Percentiles rank a stretch among this genome's conserved stretches.
Evolutionary conservation across 805 yeast species (phyloP).

Genomic region (Starmerella vitae): DNA sequence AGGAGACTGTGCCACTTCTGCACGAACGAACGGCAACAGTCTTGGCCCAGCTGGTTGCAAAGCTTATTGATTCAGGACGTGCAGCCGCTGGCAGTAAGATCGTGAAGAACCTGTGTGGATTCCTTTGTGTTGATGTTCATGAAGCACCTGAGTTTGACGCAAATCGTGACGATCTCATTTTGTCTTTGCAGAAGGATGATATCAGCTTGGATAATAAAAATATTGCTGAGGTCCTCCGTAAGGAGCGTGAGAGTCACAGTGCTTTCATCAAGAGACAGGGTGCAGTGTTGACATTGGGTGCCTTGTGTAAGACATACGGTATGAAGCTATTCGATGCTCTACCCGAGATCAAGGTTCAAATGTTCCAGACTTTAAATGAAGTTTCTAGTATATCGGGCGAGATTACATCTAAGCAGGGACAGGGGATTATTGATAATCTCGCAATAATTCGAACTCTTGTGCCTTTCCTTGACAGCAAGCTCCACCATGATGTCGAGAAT

Average conservation of each 20-base stretch:
- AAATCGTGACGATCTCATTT: slow-evolving; percentile 43
- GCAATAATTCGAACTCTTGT: slow-evolving; percentile 67
- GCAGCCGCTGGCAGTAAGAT: slow-evolving; percentile 75
- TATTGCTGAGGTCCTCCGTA: slow-evolving; percentile 35
- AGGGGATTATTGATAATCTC: slow-evolving; percentile 68
- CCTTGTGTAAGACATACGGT: slow-evolving; percentile 41
- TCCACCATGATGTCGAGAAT: slow-evolving; percentile 30
- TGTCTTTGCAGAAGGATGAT: slow-evolving; percentile 50
- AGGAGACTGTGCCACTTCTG: slow-evolving; percentile 49
- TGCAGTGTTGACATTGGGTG: slow-evolving; percentile 55
- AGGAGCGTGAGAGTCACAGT: slow-evolving; percentile 37
- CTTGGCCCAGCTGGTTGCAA: slow-evolving; percentile 48
- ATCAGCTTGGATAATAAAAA: slow-evolving; percentile 37
- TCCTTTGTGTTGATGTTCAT: slow-evolving; percentile 85
- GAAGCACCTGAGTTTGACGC: slow-evolving; percentile 87
- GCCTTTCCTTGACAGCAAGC: slow-evolving; percentile 39
- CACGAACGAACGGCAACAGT: slow-evolving; percentile 63
- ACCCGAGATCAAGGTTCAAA: slow-evolving; percentile 50
- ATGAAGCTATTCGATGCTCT: slow-evolving; percentile 42
- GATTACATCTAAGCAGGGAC: slow-evolving; percentile 28
- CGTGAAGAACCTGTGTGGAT: slow-evolving; percentile 79
- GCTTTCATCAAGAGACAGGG: slow-evolving; percentile 80
- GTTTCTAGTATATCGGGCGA: slow-evolving; percentile 23
- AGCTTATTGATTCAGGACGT: slow-evolving; percentile 45
- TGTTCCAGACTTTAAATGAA: slow-evolving; percentile 47